Percentiles rank a stretch among this genome's conserved stretches.
Conservation (phyloP, 2,329 filamentous ascomycete genomes). For the Penicillium thymicola region DNA sequence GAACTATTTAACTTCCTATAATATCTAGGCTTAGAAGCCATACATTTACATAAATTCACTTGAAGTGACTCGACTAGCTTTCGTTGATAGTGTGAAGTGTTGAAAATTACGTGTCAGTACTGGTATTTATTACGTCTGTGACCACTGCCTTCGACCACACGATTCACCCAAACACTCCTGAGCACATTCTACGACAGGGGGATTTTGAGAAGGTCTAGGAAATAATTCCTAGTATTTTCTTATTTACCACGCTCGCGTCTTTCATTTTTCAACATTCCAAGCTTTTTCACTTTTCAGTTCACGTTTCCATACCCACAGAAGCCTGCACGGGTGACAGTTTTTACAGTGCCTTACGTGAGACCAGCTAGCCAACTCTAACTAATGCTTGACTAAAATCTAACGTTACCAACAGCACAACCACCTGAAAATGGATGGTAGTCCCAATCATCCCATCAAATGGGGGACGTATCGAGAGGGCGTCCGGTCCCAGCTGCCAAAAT, state of each 20-base stretch:
- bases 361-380: neutral
- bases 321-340: neutral
- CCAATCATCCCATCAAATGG: neutral
- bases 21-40: neutral
- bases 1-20: neutral
- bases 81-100: neutral
- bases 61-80: neutral
- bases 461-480: neutral
- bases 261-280: neutral
- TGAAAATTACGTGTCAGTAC: neutral
- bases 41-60: neutral
- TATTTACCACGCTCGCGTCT: neutral
- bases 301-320: neutral
- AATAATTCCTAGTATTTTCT: neutral
- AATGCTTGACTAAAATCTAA: neutral
- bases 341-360: neutral
- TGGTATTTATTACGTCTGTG: neutral
- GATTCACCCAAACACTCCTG: neutral
- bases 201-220: neutral
- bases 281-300: neutral
- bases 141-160: neutral
- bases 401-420: neutral
- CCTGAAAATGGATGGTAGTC: neutral
- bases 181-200: neutral
- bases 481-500: neutral